Evolutionary conservation across 768 basidiomycete genomes (phyloP).

Genomic region (Tylopilus intermedius): DNA sequence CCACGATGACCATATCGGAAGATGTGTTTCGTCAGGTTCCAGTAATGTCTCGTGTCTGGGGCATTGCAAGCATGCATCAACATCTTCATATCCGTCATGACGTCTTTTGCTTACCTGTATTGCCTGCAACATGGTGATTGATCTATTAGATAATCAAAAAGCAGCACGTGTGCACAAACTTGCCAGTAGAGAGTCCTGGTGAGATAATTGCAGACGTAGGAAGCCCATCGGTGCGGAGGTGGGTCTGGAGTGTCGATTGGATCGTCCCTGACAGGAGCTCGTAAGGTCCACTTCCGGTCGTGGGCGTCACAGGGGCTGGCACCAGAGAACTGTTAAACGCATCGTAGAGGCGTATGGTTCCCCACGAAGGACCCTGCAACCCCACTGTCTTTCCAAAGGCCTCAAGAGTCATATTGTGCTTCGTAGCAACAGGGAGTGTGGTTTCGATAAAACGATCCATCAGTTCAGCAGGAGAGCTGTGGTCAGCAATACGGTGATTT

Average conservation of each 20-base stretch:
- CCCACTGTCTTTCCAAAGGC: slow-evolving; percentile 36
- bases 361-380: slow-evolving; percentile 25
- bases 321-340: slow-evolving; percentile 32
- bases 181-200: slow-evolving; percentile 30
- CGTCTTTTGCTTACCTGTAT: slow-evolving; percentile 19
- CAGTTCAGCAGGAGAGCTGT: slow-evolving; percentile 22
- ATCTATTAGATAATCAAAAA: slow-evolving; percentile 1
- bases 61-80: slow-evolving; percentile 12
- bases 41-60: slow-evolving; percentile 42
- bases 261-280: slow-evolving; percentile 42
- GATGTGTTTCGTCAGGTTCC: slow-evolving; percentile 43
- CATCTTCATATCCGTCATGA: slow-evolving; percentile 17
- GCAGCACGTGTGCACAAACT: neutral
- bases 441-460: slow-evolving; percentile 10
- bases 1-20: slow-evolving; percentile 42
- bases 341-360: slow-evolving; percentile 35
- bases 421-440: slow-evolving; percentile 15
- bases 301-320: slow-evolving; percentile 43
- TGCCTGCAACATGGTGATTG: slow-evolving; percentile 12
- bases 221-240: slow-evolving; percentile 24
- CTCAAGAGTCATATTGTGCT: slow-evolving; percentile 38
- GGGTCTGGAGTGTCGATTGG: slow-evolving; percentile 33
- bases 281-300: slow-evolving; percentile 33
- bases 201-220: slow-evolving; percentile 30
- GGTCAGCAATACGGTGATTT: slow-evolving; percentile 33